Evolutionary conservation across 305 asterid genomes (phyloP).

Genomic region (Andrographis paniculata): DNA sequence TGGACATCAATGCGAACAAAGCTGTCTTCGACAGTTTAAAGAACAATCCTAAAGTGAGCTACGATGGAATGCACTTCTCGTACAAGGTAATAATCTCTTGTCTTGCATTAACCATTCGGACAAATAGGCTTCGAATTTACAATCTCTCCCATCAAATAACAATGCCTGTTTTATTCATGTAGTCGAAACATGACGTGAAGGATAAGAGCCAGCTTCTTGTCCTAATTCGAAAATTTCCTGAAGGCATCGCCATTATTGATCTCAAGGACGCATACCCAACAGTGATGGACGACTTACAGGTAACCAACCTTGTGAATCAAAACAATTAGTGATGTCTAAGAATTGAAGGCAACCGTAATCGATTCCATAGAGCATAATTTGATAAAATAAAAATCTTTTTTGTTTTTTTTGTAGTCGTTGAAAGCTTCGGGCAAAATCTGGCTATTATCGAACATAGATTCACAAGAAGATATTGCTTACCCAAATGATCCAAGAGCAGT

Average conservation of each 20-base stretch:
- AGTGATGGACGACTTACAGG: conserved; percentile 93
- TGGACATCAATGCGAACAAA: conserved; percentile 71
- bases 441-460: conserved; percentile 77
- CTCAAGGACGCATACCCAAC: conserved; percentile 82
- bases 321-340: not conserved
- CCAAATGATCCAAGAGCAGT: conserved; percentile 65
- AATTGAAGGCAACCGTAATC: not conserved
- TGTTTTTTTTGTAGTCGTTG: conserved; percentile 47
- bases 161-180: conserved; percentile 15
- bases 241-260: conserved; percentile 85
- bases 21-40: conserved; percentile 84
- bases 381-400: too few relatives aligned
- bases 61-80: conserved; percentile 71
- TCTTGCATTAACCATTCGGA: too few relatives aligned
- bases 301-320: conserved; percentile 15
- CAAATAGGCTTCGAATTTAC: too few relatives aligned
- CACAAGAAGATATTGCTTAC: conserved; percentile 89
- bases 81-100: conserved; percentile 56
- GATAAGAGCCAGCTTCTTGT: conserved; percentile 59
- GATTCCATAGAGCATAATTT: too few relatives aligned
- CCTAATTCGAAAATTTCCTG: conserved; percentile 53
- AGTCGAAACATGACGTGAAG: conserved; percentile 76
- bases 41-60: conserved; percentile 75
- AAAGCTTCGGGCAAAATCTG: conserved; percentile 75
- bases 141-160: too few relatives aligned